A percentile compares a stretch with the other conserved stretches of the same genome.
Conservation (phyloP, 2,329 filamentous ascomycete genomes). For the Xylariaceae sp. region DNA sequence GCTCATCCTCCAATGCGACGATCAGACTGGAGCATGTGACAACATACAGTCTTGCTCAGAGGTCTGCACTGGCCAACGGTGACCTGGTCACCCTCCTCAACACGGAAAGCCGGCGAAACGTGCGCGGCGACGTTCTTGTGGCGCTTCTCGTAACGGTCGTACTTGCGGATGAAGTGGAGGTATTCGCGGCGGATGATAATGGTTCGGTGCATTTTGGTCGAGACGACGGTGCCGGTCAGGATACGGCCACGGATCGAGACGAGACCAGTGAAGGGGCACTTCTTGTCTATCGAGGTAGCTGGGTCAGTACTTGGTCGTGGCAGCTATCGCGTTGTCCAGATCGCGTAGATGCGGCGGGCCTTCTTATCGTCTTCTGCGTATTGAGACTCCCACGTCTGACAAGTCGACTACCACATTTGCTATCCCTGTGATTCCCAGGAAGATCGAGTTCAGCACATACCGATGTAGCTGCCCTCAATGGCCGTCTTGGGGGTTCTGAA, state of each 20-base stretch:
- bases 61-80: constrained; percentile 99
- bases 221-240: constrained; percentile 96
- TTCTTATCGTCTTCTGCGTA: no score
- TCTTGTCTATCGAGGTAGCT: no score
- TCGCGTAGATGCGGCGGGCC: no score
- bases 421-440: neutral
- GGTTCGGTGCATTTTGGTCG: constrained; percentile 99
- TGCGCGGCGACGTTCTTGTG: constrained; percentile 99
- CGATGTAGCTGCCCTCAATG: constrained; percentile 98
- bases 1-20: neutral
- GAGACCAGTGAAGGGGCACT: constrained; percentile 99
- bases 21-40: neutral
- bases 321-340: no score
- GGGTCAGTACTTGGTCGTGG: no score
- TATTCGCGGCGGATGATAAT: constrained; percentile 99
- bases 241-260: constrained; percentile 99
- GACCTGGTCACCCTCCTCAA: constrained; percentile 98
- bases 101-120: constrained; percentile 99
- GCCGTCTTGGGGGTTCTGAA: constrained; percentile 98
- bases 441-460: constrained; percentile 51
- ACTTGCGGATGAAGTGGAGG: constrained; percentile 99
- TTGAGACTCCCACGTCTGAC: no score
- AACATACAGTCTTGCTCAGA: constrained; percentile 96
- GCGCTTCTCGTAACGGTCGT: constrained; percentile 99
- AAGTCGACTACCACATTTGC: neutral